phyloP scores from a whole-genome alignment of 768 basidiomycete genomes.

The Mycena albidolilacea region DNA sequence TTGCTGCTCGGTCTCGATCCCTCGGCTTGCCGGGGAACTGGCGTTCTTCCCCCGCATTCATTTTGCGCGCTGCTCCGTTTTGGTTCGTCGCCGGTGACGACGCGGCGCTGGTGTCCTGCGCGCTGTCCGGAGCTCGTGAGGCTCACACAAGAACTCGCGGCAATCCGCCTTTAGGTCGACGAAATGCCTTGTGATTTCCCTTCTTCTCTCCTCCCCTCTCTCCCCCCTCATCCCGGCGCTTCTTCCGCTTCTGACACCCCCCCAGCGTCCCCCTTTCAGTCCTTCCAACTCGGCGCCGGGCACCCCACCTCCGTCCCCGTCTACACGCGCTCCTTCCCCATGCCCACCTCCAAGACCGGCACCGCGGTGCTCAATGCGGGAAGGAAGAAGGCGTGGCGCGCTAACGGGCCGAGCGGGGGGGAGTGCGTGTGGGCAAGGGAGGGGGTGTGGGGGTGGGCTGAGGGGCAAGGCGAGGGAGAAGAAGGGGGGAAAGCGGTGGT shows the following conservation, averaged over 20 bases:
- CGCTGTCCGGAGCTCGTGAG: too few species aligned
- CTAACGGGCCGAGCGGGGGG: slow-evolving; percentile 80
- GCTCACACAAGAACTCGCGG: too few species aligned
- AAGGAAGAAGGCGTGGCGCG: slow-evolving; percentile 76
- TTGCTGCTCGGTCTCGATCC: too few species aligned
- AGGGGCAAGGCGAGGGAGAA: slow-evolving; percentile 39
- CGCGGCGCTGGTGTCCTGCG: too few species aligned
- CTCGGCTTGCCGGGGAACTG: too few species aligned
- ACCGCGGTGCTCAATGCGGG: slow-evolving; percentile 72
- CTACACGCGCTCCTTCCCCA: slow-evolving; percentile 91
- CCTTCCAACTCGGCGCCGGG: slow-evolving; percentile 94
- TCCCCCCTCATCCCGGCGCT: too few species aligned
- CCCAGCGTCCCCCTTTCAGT: slow-evolving; percentile 87
- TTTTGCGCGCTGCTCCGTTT: background rate
- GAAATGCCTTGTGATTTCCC: too few species aligned
- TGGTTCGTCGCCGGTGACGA: too few species aligned
- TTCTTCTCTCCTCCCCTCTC: too few species aligned
- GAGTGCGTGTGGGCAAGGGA: slow-evolving; percentile 92
- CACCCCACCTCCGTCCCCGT: slow-evolving; percentile 83
- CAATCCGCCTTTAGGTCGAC: too few species aligned
- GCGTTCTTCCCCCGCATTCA: too few species aligned
- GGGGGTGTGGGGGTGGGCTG: slow-evolving; percentile 94
- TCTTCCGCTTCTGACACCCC: background rate
- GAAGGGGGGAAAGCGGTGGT: slow-evolving; percentile 76
- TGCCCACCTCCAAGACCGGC: slow-evolving; percentile 82